phyloP scores from a whole-genome alignment of 1,284 basidiomycete genomes.

The Cutaneotrichosporon arboriforme region DNA sequence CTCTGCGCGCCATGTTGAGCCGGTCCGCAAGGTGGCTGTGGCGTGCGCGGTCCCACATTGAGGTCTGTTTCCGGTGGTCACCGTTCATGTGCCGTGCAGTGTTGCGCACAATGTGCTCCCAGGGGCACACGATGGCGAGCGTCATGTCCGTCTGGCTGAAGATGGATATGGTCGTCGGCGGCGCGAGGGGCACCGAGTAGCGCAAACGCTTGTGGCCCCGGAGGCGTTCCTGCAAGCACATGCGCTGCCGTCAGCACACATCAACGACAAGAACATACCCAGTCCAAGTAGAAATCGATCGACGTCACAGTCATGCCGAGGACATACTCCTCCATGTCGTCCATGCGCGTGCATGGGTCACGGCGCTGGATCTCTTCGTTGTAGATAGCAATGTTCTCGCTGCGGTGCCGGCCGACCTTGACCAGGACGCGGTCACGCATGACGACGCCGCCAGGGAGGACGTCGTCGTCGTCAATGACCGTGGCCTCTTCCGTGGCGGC shows the following conservation, averaged over 20 bases:
- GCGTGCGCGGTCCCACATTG: slow-evolving; percentile 2
- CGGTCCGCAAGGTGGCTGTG: slow-evolving; percentile 8
- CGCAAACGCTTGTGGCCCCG: slow-evolving; percentile 35
- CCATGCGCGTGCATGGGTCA: slow-evolving; percentile 36
- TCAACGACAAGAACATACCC: slow-evolving; percentile 17
- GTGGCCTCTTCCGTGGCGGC: slow-evolving; percentile 30
- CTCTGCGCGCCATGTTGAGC: slow-evolving; percentile 6
- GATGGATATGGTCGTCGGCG: slow-evolving; percentile 33
- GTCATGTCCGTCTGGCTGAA: slow-evolving; percentile 44
- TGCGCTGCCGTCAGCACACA: slow-evolving; percentile 13
- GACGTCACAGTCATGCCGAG: slow-evolving; percentile 38
- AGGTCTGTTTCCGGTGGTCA: not conserved
- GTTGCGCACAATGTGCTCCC: slow-evolving; percentile 8
- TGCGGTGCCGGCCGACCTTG: slow-evolving; percentile 39
- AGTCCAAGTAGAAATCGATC: slow-evolving; percentile 45
- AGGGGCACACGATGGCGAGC: slow-evolving; percentile 22
- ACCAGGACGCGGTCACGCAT: slow-evolving; percentile 45
- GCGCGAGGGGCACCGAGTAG: slow-evolving; percentile 37
- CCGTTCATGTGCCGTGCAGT: slow-evolving; percentile 6
- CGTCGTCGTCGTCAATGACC: slow-evolving; percentile 17
- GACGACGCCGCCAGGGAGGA: slow-evolving; percentile 30
- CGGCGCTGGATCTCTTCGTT: slow-evolving; percentile 38
- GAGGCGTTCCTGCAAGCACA: slow-evolving; percentile 29
- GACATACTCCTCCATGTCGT: slow-evolving; percentile 42
- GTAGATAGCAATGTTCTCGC: slow-evolving; percentile 26